phyloP scores from a whole-genome alignment of 257 asterid species.

The Nicotiana undulata region DNA sequence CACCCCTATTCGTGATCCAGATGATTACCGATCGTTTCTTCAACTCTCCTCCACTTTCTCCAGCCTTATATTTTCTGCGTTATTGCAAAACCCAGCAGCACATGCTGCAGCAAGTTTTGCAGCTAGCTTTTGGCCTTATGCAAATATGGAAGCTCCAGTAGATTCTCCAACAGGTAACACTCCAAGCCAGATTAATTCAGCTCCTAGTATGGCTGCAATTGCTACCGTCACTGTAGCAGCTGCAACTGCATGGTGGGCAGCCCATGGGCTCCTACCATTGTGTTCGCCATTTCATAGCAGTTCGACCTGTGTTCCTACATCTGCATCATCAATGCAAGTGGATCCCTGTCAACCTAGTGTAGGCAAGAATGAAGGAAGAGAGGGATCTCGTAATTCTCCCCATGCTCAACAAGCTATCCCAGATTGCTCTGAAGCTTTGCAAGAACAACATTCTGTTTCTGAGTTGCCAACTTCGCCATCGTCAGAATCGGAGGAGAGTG shows the following conservation, averaged over 20 bases:
- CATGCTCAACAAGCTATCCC: slow-evolving; percentile 37
- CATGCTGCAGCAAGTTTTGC: slow-evolving; percentile 94
- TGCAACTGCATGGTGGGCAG: slow-evolving; percentile 99
- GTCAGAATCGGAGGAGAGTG: slow-evolving; percentile 63
- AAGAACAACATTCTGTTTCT: slow-evolving; percentile 39
- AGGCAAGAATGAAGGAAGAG: slow-evolving; percentile 32
- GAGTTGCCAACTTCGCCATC: slow-evolving; percentile 36
- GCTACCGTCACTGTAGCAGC: slow-evolving; percentile 97
- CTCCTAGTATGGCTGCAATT: slow-evolving; percentile 71
- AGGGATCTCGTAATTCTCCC: slow-evolving; percentile 33
- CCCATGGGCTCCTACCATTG: slow-evolving; percentile 84
- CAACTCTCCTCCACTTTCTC: slow-evolving; percentile 66
- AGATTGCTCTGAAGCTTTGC: slow-evolving; percentile 50
- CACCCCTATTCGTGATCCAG: slow-evolving; percentile 51
- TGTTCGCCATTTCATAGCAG: slow-evolving; percentile 71
- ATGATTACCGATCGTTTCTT: slow-evolving; percentile 50
- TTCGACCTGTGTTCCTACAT: slow-evolving; percentile 45
- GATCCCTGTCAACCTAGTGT: slow-evolving; percentile 32
- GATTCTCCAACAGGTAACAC: slow-evolving; percentile 26
- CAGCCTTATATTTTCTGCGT: slow-evolving; percentile 65
- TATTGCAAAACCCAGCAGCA: slow-evolving; percentile 82
- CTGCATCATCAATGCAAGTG: slow-evolving; percentile 39
- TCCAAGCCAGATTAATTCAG: slow-evolving; percentile 29
- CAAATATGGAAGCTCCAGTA: slow-evolving; percentile 37
- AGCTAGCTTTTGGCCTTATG: slow-evolving; percentile 63